A percentile compares a stretch with the other conserved stretches of the same genome.
Conservation (phyloP, 2,329 filamentous ascomycete genomes). For the Penicillium sp. region DNA sequence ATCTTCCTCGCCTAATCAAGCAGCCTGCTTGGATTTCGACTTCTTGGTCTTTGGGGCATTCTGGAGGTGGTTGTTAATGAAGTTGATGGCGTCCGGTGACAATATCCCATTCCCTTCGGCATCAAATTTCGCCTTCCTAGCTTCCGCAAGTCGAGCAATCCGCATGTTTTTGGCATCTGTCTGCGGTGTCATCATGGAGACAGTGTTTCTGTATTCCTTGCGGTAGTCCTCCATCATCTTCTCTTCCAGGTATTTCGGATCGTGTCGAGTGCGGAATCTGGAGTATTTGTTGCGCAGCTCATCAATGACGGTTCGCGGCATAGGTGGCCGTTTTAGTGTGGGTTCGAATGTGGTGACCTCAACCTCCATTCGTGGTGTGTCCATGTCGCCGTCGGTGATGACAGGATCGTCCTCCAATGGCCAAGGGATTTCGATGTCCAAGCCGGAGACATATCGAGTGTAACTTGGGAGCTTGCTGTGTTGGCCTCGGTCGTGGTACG, state of each 20-base stretch:
- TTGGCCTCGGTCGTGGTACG: slow-evolving; percentile 45
- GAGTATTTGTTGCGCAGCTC: slow-evolving; percentile 79
- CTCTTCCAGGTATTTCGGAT: slow-evolving; percentile 59
- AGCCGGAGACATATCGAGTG: slow-evolving; percentile 55
- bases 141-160: slow-evolving; percentile 31
- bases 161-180: slow-evolving; percentile 36
- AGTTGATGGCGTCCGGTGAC: slow-evolving; percentile 26
- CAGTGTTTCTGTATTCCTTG: slow-evolving; percentile 38
- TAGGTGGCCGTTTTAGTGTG: slow-evolving; percentile 66
- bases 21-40: slow-evolving; percentile 10
- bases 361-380: slow-evolving; percentile 68
- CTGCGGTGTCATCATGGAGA: slow-evolving; percentile 42
- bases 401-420: slow-evolving; percentile 49
- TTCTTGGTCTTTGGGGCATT: slow-evolving; percentile 8
- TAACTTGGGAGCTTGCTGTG: slow-evolving; percentile 37
- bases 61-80: slow-evolving; percentile 32
- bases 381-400: slow-evolving; percentile 49
- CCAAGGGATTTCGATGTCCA: slow-evolving; percentile 69
- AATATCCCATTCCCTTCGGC: slow-evolving; percentile 33
- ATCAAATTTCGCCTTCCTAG: slow-evolving; percentile 29
- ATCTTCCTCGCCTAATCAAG: slow-evolving; percentile 4
- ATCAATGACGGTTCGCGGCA: slow-evolving; percentile 69
- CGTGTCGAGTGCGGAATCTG: slow-evolving; percentile 71
- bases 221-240: slow-evolving; percentile 53
- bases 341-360: slow-evolving; percentile 69